Percentiles rank a stretch among this genome's conserved stretches.
Conservation (phyloP, 1,284 basidiomycete genomes). For the Chiua sp. region DNA sequence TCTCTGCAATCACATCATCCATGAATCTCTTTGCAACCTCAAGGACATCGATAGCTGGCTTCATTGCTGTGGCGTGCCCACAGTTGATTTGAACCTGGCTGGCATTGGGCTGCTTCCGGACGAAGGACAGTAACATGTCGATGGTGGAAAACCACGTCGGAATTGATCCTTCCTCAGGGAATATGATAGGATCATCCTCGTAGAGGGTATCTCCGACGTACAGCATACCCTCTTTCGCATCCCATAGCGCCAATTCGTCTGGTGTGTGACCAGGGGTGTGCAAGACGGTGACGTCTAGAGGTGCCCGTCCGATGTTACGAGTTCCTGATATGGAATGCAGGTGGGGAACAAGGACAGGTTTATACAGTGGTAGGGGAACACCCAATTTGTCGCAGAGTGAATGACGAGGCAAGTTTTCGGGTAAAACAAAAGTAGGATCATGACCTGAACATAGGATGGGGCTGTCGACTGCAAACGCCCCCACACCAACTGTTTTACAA, state of each 20-base stretch:
- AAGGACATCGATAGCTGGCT: slow-evolving; percentile 52
- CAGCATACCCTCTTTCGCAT: slow-evolving; percentile 51
- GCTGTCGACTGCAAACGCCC: slow-evolving; percentile 53
- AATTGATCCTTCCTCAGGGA: slow-evolving; percentile 56
- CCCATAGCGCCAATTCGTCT: slow-evolving; percentile 59
- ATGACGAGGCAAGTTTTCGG: slow-evolving; percentile 43
- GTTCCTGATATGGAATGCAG: slow-evolving; percentile 33
- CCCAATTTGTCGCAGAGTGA: slow-evolving; percentile 50
- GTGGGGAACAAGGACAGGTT: slow-evolving; percentile 49
- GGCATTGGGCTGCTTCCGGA: slow-evolving; percentile 33
- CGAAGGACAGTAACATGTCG: slow-evolving; percentile 46
- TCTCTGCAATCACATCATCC: slow-evolving; percentile 49
- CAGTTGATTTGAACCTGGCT: slow-evolving; percentile 49
- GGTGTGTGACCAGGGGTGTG: slow-evolving; percentile 64
- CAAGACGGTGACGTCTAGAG: slow-evolving; percentile 46
- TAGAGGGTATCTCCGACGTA: slow-evolving; percentile 63
- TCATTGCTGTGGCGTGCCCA: slow-evolving; percentile 51
- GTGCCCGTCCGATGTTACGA: slow-evolving; percentile 6
- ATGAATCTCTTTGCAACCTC: slow-evolving; percentile 48
- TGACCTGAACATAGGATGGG: slow-evolving; percentile 52
- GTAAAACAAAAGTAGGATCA: slow-evolving; percentile 49
- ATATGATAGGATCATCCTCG: slow-evolving; percentile 57
- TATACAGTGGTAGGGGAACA: slow-evolving; percentile 49
- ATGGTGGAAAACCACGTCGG: slow-evolving; percentile 51
- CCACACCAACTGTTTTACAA: slow-evolving; percentile 46